Evolutionary conservation across 2,329 filamentous ascomycete species (phyloP).

Genomic region (Bipolaris sorokiniana): DNA sequence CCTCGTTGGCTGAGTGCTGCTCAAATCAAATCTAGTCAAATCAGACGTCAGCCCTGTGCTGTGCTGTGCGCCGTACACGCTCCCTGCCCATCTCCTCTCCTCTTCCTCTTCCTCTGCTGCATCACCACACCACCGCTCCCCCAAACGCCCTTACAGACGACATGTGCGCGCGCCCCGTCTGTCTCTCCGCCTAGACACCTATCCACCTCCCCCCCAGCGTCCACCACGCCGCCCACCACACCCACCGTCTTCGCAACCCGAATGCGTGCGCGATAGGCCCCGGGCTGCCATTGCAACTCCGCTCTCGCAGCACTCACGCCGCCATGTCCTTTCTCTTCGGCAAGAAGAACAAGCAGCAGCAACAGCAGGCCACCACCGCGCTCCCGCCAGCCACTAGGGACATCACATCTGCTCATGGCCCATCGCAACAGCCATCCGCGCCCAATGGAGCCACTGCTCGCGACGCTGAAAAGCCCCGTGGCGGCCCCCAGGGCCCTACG

Average conservation of each 20-base stretch:
- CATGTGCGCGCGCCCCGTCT: constrained; percentile 20
- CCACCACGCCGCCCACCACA: constrained; percentile 14
- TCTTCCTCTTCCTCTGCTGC: constrained; percentile 3
- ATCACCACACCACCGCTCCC: not conserved
- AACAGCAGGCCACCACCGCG: constrained; percentile 34
- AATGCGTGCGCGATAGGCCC: constrained; percentile 43
- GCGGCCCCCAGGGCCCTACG: constrained; percentile 50
- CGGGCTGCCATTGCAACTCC: constrained; percentile 28
- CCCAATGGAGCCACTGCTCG: constrained; percentile 52
- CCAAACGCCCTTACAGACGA: constrained; percentile 10
- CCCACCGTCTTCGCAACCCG: constrained; percentile 27
- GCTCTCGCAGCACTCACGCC: constrained; percentile 27
- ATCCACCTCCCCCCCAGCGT: constrained; percentile 8
- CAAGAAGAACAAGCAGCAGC: constrained; percentile 52
- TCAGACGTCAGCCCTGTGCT: constrained; percentile 11
- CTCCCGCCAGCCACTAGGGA: constrained; percentile 63
- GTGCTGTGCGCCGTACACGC: constrained; percentile 3
- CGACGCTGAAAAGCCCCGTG: constrained; percentile 51
- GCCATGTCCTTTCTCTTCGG: constrained; percentile 62
- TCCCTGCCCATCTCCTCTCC: constrained; percentile 2
- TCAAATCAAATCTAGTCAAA: constrained; percentile 3
- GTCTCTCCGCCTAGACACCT: constrained; percentile 12
- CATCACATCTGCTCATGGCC: constrained; percentile 62
- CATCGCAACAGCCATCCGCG: constrained; percentile 49
- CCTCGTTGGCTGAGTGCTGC: constrained; percentile 9